Evolutionary conservation across 768 basidiomycete species (phyloP).

Genomic region (Tricholomella constricta): DNA sequence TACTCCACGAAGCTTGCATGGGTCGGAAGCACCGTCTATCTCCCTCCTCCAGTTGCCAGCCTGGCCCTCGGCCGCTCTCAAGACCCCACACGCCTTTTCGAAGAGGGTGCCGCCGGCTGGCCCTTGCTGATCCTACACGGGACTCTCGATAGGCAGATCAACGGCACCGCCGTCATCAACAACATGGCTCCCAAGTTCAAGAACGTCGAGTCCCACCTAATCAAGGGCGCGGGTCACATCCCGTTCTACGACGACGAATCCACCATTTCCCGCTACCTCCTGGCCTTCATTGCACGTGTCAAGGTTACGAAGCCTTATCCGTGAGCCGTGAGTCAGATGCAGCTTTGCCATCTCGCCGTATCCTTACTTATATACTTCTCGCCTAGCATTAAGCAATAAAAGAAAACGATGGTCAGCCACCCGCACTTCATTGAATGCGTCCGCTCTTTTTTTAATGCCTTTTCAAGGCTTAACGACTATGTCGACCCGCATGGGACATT

Average conservation of each 20-base stretch:
- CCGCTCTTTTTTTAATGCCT: neutral
- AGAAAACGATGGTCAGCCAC: neutral
- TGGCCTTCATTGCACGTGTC: neutral
- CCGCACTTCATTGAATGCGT: neutral
- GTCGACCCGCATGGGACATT: neutral
- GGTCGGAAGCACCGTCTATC: conserved; percentile 22
- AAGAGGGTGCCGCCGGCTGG: conserved; percentile 26
- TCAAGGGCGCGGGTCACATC: conserved; percentile 33
- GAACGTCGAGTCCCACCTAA: conserved; percentile 28
- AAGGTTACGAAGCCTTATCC: conserved; percentile 1
- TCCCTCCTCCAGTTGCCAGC: conserved; percentile 19
- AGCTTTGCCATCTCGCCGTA: neutral
- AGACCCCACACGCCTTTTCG: conserved; percentile 26
- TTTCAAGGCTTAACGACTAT: neutral
- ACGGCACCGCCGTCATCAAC: conserved; percentile 24
- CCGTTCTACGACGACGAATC: conserved; percentile 28
- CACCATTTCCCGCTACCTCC: conserved; percentile 1
- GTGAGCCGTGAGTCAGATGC: no score
- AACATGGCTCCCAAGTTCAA: conserved; percentile 34
- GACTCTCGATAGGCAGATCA: conserved; percentile 27
- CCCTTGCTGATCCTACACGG: conserved; percentile 29
- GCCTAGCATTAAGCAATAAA: neutral
- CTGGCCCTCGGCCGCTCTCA: conserved; percentile 27
- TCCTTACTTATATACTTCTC: neutral
- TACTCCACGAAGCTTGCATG: conserved; percentile 25